Conservation (phyloP, 1,284 basidiomycete species). For the Coniferiporia sulphurascens region DNA sequence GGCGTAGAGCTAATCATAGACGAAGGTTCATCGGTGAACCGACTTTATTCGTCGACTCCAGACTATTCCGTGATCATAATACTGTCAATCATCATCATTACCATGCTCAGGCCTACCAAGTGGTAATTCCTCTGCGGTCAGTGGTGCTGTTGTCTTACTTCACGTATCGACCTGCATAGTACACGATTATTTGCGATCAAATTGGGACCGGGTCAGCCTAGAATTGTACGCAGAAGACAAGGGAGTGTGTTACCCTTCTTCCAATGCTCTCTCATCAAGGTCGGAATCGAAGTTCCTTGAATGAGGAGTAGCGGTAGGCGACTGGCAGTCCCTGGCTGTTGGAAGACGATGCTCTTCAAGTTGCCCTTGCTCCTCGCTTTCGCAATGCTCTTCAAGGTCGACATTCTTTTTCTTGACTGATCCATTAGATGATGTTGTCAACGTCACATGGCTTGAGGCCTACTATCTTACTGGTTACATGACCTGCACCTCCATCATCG, state of each 20-base stretch:
- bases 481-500: conserved; percentile 94
- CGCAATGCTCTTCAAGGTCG: conserved; percentile 98
- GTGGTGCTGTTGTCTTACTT: too few species aligned
- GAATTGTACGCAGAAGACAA: background rate
- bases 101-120: too few species aligned
- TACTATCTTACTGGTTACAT: too few species aligned
- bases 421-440: conserved; percentile 99
- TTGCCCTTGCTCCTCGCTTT: conserved; percentile 94
- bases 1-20: background rate
- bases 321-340: conserved; percentile 95
- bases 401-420: conserved; percentile 94
- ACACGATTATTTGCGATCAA: too few species aligned
- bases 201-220: background rate
- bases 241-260: background rate
- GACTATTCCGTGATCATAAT: background rate
- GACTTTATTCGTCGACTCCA: background rate
- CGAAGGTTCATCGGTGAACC: background rate
- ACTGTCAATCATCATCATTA: background rate
- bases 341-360: conserved; percentile 99
- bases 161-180: too few species aligned
- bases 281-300: conserved; percentile 51
- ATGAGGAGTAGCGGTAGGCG: conserved; percentile 90
- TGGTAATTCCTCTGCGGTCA: too few species aligned
- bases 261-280: background rate
- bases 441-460: conserved; percentile 85